Base-by-base conservation (phyloP, 2,329 filamentous ascomycete genomes). In the Akanthomyces uredinophilus region DNA sequence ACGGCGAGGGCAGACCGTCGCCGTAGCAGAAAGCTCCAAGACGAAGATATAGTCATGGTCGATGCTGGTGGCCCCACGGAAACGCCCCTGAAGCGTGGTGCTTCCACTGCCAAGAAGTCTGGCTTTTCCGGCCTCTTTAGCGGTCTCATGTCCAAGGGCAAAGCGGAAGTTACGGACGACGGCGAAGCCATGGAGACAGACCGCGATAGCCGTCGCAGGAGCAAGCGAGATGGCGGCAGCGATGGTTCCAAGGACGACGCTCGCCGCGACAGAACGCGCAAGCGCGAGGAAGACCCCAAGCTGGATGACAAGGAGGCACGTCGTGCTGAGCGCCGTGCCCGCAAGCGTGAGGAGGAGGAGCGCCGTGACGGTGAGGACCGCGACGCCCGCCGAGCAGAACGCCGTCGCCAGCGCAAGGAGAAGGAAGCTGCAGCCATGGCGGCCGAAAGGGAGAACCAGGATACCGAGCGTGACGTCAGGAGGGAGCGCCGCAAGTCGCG, bases 91-190 rank as follows among this genome's bases (percentile, higher is more conserved):
- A 76, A 72, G 60, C 73, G 76, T 41, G 70, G 70, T 32, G 62
- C 64, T 7, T 75, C 72, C 1, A 76, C 70, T 53, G 77, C 79
- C 4, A 83, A 83, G 54, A 86, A 81, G 68, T 81, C 79, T 70
- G 82, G 81, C 4, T 73, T 88, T 27, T 78, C 82, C 29, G 81
- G 84, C 32, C 77, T 92, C 6, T 86, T 92, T 66, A 85, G 85
- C 56, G 84, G 84, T 35, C 72, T 87, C 16, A 81, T 79, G 64
- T 74, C 79, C 10, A 79, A 77, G 65, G 67, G 78, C 49, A 73
- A 75, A 66, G 74, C 79, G 5, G 85, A 83, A 44, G 77, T 74
- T 8, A 81, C 79, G 62, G 76, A 72, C 46, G 83, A 85, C 44
- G 80, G 72, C 16, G 81, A 81, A 32, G 75, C 71, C 11, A 72